Percentiles rank a stretch among this genome's conserved stretches.
phyloP scores from a whole-genome alignment of 129 eudicot genomes.

The Artemisia tridentata region DNA sequence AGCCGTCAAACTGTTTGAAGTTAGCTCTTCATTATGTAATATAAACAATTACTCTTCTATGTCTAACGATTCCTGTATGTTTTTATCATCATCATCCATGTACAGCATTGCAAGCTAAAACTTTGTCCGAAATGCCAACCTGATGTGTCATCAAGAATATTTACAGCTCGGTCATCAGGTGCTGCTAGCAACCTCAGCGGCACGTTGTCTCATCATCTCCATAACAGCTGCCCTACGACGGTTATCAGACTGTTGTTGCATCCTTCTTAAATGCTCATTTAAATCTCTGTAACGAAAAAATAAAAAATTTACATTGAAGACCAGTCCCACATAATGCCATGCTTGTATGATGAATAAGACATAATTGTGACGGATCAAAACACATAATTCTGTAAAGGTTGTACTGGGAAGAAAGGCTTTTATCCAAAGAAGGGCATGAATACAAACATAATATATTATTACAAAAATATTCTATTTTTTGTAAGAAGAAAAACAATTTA shows the following conservation, averaged over 20 bases:
- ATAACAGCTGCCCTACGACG: conserved; percentile 88
- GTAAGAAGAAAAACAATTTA: too few relatives aligned
- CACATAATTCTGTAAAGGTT: too few relatives aligned
- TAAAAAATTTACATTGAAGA: not conserved
- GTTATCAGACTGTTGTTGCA: conserved; percentile 81
- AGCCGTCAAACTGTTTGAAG: not conserved
- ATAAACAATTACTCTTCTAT: conserved; percentile 10
- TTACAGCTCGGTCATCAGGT: conserved; percentile 23
- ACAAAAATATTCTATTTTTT: too few relatives aligned
- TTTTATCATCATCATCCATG: conserved; percentile 5
- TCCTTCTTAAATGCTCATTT: conserved; percentile 69
- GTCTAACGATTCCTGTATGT: not conserved
- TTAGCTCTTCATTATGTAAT: not conserved
- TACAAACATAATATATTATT: too few relatives aligned
- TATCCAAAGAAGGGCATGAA: too few relatives aligned
- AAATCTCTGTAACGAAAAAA: conserved; percentile 53
- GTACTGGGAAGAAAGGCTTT: too few relatives aligned
- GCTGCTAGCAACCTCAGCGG: conserved; percentile 76
- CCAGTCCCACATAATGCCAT: not conserved
- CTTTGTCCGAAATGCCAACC: not conserved
- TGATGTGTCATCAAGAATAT: not conserved
- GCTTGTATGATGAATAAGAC: not conserved
- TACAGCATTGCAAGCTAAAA: conserved; percentile 6
- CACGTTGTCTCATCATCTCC: conserved; percentile 98
- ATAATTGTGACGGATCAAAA: not conserved